Evolutionary conservation across 2,329 filamentous ascomycete genomes (phyloP).

Genomic region (Sporothrix mexicana): DNA sequence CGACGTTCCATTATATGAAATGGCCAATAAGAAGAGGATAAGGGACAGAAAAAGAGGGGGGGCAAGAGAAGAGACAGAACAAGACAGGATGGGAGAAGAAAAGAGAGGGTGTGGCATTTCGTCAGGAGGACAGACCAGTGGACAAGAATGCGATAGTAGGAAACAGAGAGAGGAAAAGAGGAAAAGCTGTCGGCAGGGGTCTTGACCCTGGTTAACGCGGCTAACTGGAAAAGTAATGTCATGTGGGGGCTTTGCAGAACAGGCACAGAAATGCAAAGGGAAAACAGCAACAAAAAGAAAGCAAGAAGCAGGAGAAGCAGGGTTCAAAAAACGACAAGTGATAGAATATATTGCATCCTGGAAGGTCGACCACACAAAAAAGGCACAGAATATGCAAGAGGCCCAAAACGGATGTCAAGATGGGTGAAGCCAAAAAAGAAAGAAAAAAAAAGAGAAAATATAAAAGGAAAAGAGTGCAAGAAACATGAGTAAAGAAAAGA

Average conservation of each 20-base stretch:
- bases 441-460: not conserved
- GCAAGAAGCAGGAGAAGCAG: not conserved
- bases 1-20: not conserved
- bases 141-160: not conserved
- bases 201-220: conserved; percentile 30
- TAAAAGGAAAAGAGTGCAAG: not conserved
- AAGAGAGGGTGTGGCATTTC: not conserved
- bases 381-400: conserved; percentile 17
- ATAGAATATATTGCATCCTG: not conserved
- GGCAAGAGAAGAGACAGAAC: too few relatives aligned
- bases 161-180: not conserved
- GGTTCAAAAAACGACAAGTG: conserved; percentile 3
- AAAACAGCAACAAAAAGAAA: not conserved
- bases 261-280: not conserved
- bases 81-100: not conserved
- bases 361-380: not conserved
- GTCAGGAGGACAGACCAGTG: not conserved
- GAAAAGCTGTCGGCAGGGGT: not conserved
- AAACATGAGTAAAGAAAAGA: not conserved
- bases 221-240: conserved; percentile 32
- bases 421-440: not conserved
- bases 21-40: not conserved
- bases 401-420: conserved; percentile 20
- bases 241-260: not conserved
- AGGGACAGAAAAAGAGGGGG: not conserved